Evolutionary conservation across 768 basidiomycete species (phyloP).

Genomic region (Lactarius tabidus): DNA sequence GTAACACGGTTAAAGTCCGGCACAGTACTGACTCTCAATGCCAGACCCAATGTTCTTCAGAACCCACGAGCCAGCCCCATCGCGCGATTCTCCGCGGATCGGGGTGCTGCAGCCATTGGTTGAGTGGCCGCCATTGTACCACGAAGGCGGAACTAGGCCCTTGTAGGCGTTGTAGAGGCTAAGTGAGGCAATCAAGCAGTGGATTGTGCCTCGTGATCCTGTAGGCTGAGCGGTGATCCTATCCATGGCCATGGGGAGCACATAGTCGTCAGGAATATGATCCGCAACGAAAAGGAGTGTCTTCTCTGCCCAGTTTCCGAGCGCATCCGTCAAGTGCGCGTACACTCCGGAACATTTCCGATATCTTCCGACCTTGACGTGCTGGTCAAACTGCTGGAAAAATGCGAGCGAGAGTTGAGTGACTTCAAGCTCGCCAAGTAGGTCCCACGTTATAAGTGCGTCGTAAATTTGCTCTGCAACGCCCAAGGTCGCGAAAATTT

Average conservation of each 20-base stretch:
- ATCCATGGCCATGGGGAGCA: conserved; percentile 4
- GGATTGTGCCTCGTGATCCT: conserved; percentile 2
- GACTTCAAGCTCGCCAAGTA: conserved; percentile 5
- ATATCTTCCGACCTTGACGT: conserved; percentile 7
- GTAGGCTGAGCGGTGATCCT: conserved; percentile 6
- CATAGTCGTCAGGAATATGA: conserved; percentile 6
- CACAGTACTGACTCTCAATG: neutral
- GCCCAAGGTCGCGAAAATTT: conserved; percentile 12
- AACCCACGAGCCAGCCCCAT: neutral
- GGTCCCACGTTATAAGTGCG: conserved; percentile 11
- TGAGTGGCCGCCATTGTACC: neutral
- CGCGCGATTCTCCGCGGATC: neutral
- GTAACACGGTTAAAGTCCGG: no score
- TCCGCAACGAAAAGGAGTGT: neutral
- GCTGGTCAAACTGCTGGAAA: conserved; percentile 14
- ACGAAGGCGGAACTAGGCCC: conserved; percentile 11
- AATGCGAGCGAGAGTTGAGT: conserved; percentile 12
- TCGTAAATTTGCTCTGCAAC: conserved; percentile 8
- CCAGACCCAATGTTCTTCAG: neutral
- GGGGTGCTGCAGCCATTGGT: no score
- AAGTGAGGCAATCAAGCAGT: conserved; percentile 13
- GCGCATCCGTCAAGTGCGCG: neutral
- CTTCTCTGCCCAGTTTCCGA: conserved; percentile 10
- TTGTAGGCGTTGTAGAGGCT: conserved; percentile 3
- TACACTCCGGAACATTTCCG: neutral